Conservation (phyloP, 192 early-diverging fungal genomes). For the Allomyces macrogynus region DNA sequence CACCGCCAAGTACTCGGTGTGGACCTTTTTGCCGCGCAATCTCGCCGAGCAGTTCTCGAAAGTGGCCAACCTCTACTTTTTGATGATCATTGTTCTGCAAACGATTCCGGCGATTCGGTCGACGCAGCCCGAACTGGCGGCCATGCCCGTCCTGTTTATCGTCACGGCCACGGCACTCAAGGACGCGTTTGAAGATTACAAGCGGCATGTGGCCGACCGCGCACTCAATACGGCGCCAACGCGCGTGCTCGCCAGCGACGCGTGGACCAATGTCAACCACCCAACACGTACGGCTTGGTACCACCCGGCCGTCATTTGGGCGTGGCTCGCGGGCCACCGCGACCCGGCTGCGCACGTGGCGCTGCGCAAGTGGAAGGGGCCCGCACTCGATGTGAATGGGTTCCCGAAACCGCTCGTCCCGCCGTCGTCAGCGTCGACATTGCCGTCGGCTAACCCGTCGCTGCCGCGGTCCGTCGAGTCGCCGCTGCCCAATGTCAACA, state of each 20-base stretch:
- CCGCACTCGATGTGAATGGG: no score
- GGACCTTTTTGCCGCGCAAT: slow-evolving; percentile 86
- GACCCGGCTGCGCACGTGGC: slow-evolving; percentile 2
- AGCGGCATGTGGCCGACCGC: slow-evolving; percentile 62
- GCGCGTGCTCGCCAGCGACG: slow-evolving; percentile 18
- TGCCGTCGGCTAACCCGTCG: background rate
- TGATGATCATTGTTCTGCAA: slow-evolving; percentile 64
- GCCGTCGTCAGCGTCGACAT: background rate
- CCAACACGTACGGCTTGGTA: slow-evolving; percentile 1
- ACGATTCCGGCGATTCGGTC: slow-evolving; percentile 42
- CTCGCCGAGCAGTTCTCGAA: slow-evolving; percentile 91
- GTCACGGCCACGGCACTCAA: slow-evolving; percentile 58
- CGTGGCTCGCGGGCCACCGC: background rate
- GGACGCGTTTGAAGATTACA: slow-evolving; percentile 83
- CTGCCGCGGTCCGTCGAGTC: background rate
- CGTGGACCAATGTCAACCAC: slow-evolving; percentile 40
- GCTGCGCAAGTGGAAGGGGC: no score
- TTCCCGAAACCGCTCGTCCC: background rate
- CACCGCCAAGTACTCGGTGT: slow-evolving; percentile 76
- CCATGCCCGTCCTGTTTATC: slow-evolving; percentile 63
- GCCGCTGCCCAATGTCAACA: background rate
- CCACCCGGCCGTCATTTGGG: slow-evolving; percentile 4
- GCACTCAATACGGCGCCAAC: slow-evolving; percentile 52
- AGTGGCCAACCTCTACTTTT: slow-evolving; percentile 89
- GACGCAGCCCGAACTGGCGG: slow-evolving; percentile 50